Evolutionary conservation across 2,329 filamentous ascomycete species (phyloP).

Genomic region (Polytolypa hystricis): DNA sequence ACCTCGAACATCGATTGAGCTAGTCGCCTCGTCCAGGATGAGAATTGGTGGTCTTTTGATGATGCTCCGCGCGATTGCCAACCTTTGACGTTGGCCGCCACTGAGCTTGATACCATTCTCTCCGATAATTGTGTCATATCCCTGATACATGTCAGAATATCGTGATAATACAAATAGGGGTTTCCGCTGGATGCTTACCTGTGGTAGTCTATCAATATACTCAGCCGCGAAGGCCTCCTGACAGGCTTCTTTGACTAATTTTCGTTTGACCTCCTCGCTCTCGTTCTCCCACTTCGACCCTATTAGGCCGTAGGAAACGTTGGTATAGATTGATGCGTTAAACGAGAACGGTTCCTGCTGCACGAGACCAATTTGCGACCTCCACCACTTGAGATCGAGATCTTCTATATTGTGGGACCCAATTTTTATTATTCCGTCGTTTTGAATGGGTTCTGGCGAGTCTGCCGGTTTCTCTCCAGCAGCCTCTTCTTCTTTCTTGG

Average conservation of each 20-base stretch:
- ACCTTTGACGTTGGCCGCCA: slow-evolving; percentile 74
- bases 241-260: slow-evolving; percentile 50
- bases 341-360: slow-evolving; percentile 60
- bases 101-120: slow-evolving; percentile 68
- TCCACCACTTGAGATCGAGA: slow-evolving; percentile 52
- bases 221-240: slow-evolving; percentile 58
- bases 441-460: slow-evolving; percentile 1
- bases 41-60: slow-evolving; percentile 55
- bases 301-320: slow-evolving; percentile 49
- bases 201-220: slow-evolving; percentile 54
- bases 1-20: slow-evolving; percentile 48
- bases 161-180: background rate
- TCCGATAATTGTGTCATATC: slow-evolving; percentile 64
- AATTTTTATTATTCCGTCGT: slow-evolving; percentile 41
- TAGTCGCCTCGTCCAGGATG: slow-evolving; percentile 67
- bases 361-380: slow-evolving; percentile 50
- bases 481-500: slow-evolving; percentile 1
- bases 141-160: slow-evolving; percentile 27
- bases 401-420: slow-evolving; percentile 43
- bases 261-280: slow-evolving; percentile 30
- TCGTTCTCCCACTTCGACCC: slow-evolving; percentile 26
- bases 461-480: slow-evolving; percentile 1
- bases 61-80: slow-evolving; percentile 64
- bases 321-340: slow-evolving; percentile 53
- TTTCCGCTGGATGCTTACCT: slow-evolving; percentile 13